Evolutionary conservation across 1,284 basidiomycete species (phyloP), one percentile per base, ranked within the genome.

Genomic region (Takashimella tepidaria): DNA sequence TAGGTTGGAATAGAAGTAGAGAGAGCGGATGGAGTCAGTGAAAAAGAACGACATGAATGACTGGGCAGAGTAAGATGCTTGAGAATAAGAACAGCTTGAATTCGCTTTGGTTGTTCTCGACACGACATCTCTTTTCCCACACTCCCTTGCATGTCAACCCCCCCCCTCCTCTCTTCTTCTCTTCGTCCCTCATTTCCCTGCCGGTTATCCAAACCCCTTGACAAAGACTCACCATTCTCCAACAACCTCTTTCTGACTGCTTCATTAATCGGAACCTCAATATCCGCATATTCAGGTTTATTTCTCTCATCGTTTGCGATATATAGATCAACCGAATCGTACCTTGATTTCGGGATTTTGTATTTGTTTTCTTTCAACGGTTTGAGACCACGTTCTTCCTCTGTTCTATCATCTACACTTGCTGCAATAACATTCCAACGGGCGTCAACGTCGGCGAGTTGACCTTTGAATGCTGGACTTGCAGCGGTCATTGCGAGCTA

Each of bases 361-460:
- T 85, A 88, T 58, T 82, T 81, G 66, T 83, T 82, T 51, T 87
- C 78, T 70, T 86, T 81, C 56, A 95, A 74, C 13, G 90, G 89
- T 89, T 86, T 88, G 56, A 89, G 64, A 3, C 92, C 93, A 49
- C 93, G 83, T 75, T 99, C 96, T 70, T 95, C 92, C 60, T 87
- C 84, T 16, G 92, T 98, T 46, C 96, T 83, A 76, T 98, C 96
- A 69, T 99, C 96, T 0, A 98, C 93, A 61, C 90, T 90, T 5
- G 88, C 95, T 4, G 95, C 88, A 62, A 99, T 96, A 20, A 98
- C 95, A 70, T 97, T 91, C 96, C 96, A 99, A 23, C 96, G 84
- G 67, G 89, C 93, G 76, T 99, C 96, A 2, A 98, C 92, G 68
- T 98, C 95, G 25, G 95, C 85, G 42, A 99, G 82, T 69, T 92